Percentiles rank a stretch among this genome's conserved stretches.
Conservation (phyloP, 2,329 filamentous ascomycete genomes). For the Aspergillus japonicus region DNA sequence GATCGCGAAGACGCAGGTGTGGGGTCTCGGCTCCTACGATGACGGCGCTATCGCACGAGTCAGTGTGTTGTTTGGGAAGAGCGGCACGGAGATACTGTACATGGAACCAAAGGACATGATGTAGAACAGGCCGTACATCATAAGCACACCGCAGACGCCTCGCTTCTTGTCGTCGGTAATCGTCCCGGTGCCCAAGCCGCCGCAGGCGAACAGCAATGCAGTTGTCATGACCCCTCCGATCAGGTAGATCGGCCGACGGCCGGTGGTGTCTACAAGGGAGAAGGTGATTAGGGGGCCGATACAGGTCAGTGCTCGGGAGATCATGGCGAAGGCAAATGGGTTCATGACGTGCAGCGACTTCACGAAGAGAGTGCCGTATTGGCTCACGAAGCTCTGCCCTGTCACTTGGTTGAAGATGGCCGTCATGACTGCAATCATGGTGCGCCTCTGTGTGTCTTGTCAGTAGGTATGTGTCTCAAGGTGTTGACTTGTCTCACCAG, state of each 20-base stretch:
- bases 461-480: neutral
- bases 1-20: constrained; percentile 5
- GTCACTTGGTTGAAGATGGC: neutral
- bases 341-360: constrained; percentile 1
- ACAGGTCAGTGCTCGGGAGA: too few relatives aligned
- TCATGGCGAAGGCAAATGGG: neutral
- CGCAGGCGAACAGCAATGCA: neutral
- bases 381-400: neutral
- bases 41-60: neutral
- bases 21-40: constrained; percentile 1
- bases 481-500: neutral
- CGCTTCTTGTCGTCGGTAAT: constrained; percentile 4
- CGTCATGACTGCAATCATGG: neutral
- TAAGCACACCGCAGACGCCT: neutral
- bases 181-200: neutral
- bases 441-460: neutral
- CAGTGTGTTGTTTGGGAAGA: neutral
- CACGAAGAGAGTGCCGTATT: constrained; percentile 1
- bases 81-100: neutral
- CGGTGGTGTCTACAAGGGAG: neutral
- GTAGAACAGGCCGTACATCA: constrained; percentile 4
- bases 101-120: constrained; percentile 4
- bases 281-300: too few relatives aligned
- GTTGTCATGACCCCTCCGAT: neutral
- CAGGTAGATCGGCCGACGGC: neutral